Evolutionary conservation across 768 basidiomycete species (phyloP).

Genomic region (Trametes elegans): DNA sequence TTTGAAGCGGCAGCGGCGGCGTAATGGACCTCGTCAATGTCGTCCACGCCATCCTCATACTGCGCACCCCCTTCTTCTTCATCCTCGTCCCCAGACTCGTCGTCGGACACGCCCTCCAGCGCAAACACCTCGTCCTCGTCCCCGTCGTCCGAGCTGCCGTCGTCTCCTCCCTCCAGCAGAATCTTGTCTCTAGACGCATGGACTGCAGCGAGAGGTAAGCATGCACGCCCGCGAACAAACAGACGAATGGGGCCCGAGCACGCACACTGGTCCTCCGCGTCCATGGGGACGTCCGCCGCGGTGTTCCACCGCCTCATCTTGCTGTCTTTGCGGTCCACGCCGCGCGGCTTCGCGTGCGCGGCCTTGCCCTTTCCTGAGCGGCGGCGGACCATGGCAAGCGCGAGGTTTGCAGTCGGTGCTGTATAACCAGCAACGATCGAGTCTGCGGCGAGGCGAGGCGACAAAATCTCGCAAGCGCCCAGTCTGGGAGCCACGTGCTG

Average conservation of each 20-base stretch:
- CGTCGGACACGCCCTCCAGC: constrained; percentile 52
- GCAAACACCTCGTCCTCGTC: constrained; percentile 85
- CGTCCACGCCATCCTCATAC: constrained; percentile 34
- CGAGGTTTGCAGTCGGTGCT: not conserved
- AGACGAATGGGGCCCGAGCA: constrained; percentile 9
- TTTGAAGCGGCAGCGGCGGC: constrained; percentile 25
- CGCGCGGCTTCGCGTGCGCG: constrained; percentile 40
- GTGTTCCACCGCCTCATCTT: constrained; percentile 68
- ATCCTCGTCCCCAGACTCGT: constrained; percentile 38
- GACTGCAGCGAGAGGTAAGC: constrained; percentile 42
- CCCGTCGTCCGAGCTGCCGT: constrained; percentile 48
- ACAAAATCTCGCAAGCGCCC: constrained; percentile 9
- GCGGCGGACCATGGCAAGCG: constrained; percentile 47
- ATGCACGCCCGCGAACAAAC: too few relatives aligned
- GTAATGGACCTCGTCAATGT: constrained; percentile 27
- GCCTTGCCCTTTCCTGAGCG: constrained; percentile 36
- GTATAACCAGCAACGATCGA: too few relatives aligned
- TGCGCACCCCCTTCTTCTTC: constrained; percentile 39
- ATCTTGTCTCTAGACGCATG: constrained; percentile 75
- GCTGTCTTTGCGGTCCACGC: constrained; percentile 48
- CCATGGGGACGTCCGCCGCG: constrained; percentile 64
- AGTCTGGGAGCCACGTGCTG: not conserved
- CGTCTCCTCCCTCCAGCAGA: constrained; percentile 61
- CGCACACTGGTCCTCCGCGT: constrained; percentile 80
- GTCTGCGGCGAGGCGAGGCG: not conserved